Evolutionary conservation across 2,329 filamentous ascomycete genomes (phyloP).

Genomic region (Hypoxylon sp.): DNA sequence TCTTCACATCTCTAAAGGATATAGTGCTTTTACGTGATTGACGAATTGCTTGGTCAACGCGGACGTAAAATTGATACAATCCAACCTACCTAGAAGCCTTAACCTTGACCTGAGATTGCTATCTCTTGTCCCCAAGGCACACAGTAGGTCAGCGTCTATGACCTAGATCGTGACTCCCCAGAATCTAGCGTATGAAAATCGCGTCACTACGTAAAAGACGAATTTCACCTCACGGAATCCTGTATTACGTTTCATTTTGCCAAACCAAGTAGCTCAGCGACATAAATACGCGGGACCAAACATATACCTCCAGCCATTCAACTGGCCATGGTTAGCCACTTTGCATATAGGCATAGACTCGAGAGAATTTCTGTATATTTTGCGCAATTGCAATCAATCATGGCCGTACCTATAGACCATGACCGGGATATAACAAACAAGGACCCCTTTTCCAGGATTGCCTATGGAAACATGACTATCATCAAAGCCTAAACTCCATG

Average conservation of each 20-base stretch:
- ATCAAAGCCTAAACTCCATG: not conserved
- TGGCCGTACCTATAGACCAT: not conserved
- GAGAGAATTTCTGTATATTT: not conserved
- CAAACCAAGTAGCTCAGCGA: too few relatives aligned
- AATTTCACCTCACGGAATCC: too few relatives aligned
- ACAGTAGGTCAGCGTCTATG: too few relatives aligned
- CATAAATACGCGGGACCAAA: not conserved
- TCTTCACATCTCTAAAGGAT: not conserved
- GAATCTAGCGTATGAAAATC: too few relatives aligned
- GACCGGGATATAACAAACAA: not conserved
- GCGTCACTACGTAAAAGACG: too few relatives aligned
- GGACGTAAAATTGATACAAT: too few relatives aligned
- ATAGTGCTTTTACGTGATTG: not conserved
- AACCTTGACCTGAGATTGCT: not conserved
- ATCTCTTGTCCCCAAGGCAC: not conserved
- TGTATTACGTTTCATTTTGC: too few relatives aligned
- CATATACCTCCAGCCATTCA: not conserved
- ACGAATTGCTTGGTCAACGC: too few relatives aligned
- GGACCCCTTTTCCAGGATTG: not conserved
- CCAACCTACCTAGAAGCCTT: too few relatives aligned
- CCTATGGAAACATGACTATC: not conserved
- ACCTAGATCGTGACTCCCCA: too few relatives aligned
- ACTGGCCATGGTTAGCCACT: not conserved
- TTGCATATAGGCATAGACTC: not conserved
- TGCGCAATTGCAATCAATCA: not conserved